Percentiles rank a stretch among this genome's conserved stretches.
Conservation (phyloP, 805 yeast genomes). For the Zygotorulaspora chibaensis region DNA sequence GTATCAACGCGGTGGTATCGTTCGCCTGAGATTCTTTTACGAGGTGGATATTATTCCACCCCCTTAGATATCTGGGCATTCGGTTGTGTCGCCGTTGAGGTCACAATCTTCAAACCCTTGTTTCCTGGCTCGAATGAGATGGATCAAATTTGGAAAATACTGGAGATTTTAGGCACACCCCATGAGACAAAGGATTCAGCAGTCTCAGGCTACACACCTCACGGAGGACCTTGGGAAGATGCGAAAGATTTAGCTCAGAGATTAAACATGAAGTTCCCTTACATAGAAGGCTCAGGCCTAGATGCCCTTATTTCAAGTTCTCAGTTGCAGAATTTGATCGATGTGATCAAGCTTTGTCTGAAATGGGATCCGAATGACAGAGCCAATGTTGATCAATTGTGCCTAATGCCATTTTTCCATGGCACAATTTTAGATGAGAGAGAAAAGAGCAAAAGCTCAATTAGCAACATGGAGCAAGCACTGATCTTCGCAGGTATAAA, state of each 20-base stretch:
- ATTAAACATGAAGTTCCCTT: constrained; percentile 56
- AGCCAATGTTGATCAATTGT: constrained; percentile 46
- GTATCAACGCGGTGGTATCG: constrained; percentile 86
- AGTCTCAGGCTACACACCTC: constrained; percentile 36
- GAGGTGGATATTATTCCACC: constrained; percentile 56
- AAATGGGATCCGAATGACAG: constrained; percentile 78
- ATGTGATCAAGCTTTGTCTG: constrained; percentile 46
- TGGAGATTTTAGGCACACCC: constrained; percentile 74
- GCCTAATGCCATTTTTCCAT: constrained; percentile 52
- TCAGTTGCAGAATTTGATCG: constrained; percentile 36
- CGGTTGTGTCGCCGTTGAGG: constrained; percentile 72
- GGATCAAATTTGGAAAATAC: constrained; percentile 71
- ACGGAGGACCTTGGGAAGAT: constrained; percentile 74
- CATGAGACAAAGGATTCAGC: constrained; percentile 26
- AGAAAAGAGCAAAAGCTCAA: constrained; percentile 1
- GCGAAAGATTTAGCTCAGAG: constrained; percentile 49
- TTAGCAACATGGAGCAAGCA: constrained; percentile 25
- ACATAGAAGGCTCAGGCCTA: constrained; percentile 46
- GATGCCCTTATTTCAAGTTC: constrained; percentile 44
- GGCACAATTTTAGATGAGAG: constrained; percentile 34
- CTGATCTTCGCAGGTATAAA: constrained; percentile 24
- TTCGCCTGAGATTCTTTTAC: constrained; percentile 71
- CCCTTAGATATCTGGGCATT: constrained; percentile 87
- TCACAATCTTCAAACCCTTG: constrained; percentile 67
- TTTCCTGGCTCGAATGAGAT: constrained; percentile 79